Percentiles rank a stretch among this genome's conserved stretches.
These are phyloP conservation scores for Xylariaceae sp. DNA, from an alignment of 2,329 filamentous ascomycete genomes.

Conservation along the genomic window DNA sequence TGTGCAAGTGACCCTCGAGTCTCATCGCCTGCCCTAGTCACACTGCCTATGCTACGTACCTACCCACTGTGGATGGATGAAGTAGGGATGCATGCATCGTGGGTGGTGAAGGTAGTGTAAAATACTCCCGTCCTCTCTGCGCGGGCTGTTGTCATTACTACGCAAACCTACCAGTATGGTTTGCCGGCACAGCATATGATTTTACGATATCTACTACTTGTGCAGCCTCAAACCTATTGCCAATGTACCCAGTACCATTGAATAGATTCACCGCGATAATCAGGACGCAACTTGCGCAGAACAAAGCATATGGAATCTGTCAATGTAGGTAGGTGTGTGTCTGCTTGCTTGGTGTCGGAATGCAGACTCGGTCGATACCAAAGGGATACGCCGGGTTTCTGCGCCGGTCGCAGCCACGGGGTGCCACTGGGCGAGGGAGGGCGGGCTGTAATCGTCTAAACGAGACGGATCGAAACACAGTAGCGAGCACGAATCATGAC, in stretches of 20 bases:
- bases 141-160: background rate
- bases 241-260: too few species aligned
- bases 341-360: background rate
- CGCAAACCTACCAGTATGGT: background rate
- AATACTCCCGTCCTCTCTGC: background rate
- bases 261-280: too few species aligned
- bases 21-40: constrained; percentile 5
- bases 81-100: too few species aligned
- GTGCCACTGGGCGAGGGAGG: background rate
- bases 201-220: too few species aligned
- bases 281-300: background rate
- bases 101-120: too few species aligned
- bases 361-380: background rate
- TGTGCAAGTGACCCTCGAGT: background rate
- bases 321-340: background rate
- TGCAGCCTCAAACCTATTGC: too few species aligned
- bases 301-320: background rate
- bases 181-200: too few species aligned
- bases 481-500: constrained; percentile 18
- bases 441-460: constrained; percentile 2
- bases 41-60: background rate
- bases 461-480: constrained; percentile 10
- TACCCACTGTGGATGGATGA: too few species aligned
- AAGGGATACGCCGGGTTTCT: background rate
- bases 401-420: constrained; percentile 5